Evolutionary conservation across 1,284 basidiomycete species (phyloP), one percentile per base, ranked within the genome.

Genomic region (Melampsora larici-populina): DNA sequence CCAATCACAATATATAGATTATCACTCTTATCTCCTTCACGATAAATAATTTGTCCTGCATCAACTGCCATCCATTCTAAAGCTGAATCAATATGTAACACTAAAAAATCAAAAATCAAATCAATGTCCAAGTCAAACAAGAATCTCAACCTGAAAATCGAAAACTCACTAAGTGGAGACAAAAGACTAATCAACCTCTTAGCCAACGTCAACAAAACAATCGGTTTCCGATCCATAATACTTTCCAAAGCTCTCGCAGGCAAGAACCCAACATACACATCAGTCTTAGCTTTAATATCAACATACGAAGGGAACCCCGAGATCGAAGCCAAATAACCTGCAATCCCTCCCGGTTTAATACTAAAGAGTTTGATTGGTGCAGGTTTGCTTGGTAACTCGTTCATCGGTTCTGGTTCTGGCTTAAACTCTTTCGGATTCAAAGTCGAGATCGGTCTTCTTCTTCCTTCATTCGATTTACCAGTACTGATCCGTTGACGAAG

Each of bases 1-100:
- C 98, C 98, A 85, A 99, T 95, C 80, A 99, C 93, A 75, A 99
- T 97, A 84, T 97, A 99, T 84, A 99, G 97, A 82, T 94, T 95
- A 81, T 97, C 93, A 82, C 91, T 92, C 33, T 86, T 86, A 81
- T 98, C 97, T 46, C 92, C 90, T 62, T 96, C 91, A 33, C 95
- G 88, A 89, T 94, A 98, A 70, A 97, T 87, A 55, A 94, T 90
- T 83, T 94, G 93, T 0, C 97, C 94, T 0, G 94, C 94, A 80
- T 91, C 90, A 4, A 97, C 93, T 84, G 98, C 95, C 88, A 95
- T 92, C 96, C 96, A 99, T 83, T 99, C 96, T 79, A 99, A 87
- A 0, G 95, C 94, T 1, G 94, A 91, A 84, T 99, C 96, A 79
- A 99, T 97, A 82, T 99, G 96, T 17, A 98, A 86, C 11, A 99